Percentiles rank a stretch among this genome's conserved stretches.
Evolutionary conservation across 805 yeast genomes (phyloP).

Genomic region (Saccharomycopsis schoenii): DNA sequence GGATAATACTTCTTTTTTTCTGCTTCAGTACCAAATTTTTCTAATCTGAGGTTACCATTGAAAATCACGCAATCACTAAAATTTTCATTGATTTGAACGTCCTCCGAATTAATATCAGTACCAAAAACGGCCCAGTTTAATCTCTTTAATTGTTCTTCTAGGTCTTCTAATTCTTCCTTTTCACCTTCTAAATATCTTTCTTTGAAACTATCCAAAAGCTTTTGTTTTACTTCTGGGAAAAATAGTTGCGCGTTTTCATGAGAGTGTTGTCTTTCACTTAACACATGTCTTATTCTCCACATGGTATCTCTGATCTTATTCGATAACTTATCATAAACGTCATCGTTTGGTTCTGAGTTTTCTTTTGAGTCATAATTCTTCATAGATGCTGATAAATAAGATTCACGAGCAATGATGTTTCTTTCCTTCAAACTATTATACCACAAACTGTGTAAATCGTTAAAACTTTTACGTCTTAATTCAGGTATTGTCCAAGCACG

Average conservation of each 20-base stretch:
- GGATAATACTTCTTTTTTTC: conserved; percentile 14
- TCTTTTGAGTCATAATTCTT: conserved; percentile 15
- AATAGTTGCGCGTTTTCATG: conserved; percentile 47
- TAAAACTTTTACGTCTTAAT: conserved; percentile 81
- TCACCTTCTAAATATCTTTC: conserved; percentile 46
- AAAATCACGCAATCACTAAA: conserved; percentile 59
- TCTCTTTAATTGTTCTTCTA: conserved; percentile 63
- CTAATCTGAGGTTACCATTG: conserved; percentile 60
- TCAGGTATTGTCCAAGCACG: conserved; percentile 85
- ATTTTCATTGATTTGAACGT: conserved; percentile 33
- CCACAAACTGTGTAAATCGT: conserved; percentile 89
- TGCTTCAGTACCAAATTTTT: conserved; percentile 40
- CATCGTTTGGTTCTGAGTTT: conserved; percentile 28
- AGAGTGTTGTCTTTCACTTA: conserved; percentile 75
- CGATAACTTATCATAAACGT: conserved; percentile 24
- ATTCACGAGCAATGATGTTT: conserved; percentile 69
- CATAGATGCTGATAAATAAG: conserved; percentile 38
- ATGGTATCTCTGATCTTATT: conserved; percentile 48
- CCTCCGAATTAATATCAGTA: conserved; percentile 36
- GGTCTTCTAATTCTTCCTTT: conserved; percentile 44
- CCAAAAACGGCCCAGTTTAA: conserved; percentile 79
- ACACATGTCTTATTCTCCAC: conserved; percentile 77
- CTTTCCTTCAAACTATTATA: conserved; percentile 76
- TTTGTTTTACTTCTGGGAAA: conserved; percentile 33
- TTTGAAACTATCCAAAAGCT: conserved; percentile 49